Base-by-base conservation (phyloP, 1,284 basidiomycete genomes). In the Coriolopsis trogii region DNA sequence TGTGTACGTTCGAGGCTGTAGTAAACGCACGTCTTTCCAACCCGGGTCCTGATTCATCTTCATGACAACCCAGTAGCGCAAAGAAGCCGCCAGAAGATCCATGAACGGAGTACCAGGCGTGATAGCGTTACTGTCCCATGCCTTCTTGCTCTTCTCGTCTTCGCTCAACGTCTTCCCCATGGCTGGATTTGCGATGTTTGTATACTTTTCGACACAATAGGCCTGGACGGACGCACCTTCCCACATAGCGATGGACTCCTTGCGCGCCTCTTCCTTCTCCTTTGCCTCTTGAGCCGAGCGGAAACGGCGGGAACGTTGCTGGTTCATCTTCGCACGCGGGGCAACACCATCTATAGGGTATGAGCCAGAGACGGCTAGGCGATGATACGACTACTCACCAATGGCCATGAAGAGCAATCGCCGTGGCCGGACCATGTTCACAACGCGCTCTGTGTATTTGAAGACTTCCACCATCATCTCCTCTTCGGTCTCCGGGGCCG, bases 401-500 rank as follows among this genome's bases (percentile, higher is more conserved):
- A 99, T 98, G 45, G 96, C 96, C 93, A 99, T 97, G 78, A 98
- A 94, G 41, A 99, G 79, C 15, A 99, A 76, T 70, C 93, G 97
- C 48, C 97, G 85, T 0, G 97, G 97, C 50, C 96, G 80, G 43
- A 98, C 75, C 96, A 99, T 98, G 70, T 95, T 94, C 40, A 99
- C 94, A 23, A 99, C 91, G 41, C 97, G 84, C 67, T 98, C 95
- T 0, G 97, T 99, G 75, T 99, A 99, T 46, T 82, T 85, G 75
- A 99, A 98, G 37, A 99, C 83, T 70, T 98, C 97, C 20, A 93
- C 67, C 97, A 99, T 99, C 97, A 99, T 99, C 52, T 98, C 95
- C 68, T 95, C 93, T 70, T 99, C 97, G 2, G 95, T 98, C 70
- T 97, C 92, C 0, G 97, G 97, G 1, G 97, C 87, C 41, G 93